These are phyloP conservation scores for Pyrrhoderma lamaoense DNA, from an alignment of 1,284 basidiomycete species.

Conservation along the genomic window DNA sequence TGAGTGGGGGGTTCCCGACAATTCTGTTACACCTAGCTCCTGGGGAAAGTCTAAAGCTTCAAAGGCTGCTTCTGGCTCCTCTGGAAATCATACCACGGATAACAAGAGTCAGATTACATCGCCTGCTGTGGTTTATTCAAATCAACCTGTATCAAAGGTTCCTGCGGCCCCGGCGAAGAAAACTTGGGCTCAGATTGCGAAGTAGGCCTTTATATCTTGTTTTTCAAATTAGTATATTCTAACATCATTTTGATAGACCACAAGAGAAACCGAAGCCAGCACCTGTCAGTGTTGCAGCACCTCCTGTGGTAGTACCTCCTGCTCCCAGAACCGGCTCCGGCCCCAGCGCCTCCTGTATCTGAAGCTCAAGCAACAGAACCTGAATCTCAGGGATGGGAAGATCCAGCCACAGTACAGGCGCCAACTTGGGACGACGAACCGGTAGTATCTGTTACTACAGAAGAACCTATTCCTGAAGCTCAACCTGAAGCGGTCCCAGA, in stretches of 20 bases:
- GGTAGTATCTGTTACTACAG: slow-evolving; percentile 31
- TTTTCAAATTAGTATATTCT: neutral
- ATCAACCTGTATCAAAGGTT: slow-evolving; percentile 7
- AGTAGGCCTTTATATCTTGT: slow-evolving; percentile 34
- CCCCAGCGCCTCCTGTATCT: slow-evolving; percentile 27
- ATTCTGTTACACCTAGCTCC: slow-evolving; percentile 13
- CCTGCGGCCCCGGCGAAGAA: slow-evolving; percentile 52
- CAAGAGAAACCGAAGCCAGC: slow-evolving; percentile 45
- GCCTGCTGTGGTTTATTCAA: neutral
- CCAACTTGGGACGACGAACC: slow-evolving; percentile 73
- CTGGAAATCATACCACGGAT: slow-evolving; percentile 27
- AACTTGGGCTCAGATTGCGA: slow-evolving; percentile 76
- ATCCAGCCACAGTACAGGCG: slow-evolving; percentile 63
- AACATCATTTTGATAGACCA: slow-evolving; percentile 29
- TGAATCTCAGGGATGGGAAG: slow-evolving; percentile 51
- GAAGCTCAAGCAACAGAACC: slow-evolving; percentile 15
- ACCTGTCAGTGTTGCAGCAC: slow-evolving; percentile 19
- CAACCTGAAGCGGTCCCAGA: neutral
- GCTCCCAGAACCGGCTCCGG: slow-evolving; percentile 22
- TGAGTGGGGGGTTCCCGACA: slow-evolving; percentile 9
- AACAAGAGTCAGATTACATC: slow-evolving; percentile 22
- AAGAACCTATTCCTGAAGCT: slow-evolving; percentile 15
- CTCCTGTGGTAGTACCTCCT: slow-evolving; percentile 24
- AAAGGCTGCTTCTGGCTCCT: too few relatives aligned
- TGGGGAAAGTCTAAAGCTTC: slow-evolving; percentile 29